phyloP scores from a whole-genome alignment of 352 stramenopile species.

The Halophytophthora batemanensis region DNA sequence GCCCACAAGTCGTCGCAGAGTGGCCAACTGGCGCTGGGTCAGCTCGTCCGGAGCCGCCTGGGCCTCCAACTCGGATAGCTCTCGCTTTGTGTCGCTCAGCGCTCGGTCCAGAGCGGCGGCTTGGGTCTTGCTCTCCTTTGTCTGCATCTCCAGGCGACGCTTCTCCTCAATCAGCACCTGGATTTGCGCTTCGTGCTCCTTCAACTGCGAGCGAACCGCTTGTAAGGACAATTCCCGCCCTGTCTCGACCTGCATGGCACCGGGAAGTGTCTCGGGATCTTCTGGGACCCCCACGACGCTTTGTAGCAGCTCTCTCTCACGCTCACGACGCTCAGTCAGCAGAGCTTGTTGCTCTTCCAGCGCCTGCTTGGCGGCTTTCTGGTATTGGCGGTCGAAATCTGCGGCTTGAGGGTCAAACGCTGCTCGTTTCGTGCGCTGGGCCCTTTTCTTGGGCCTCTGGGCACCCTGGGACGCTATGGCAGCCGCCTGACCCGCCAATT shows the following conservation, averaged over 20 bases:
- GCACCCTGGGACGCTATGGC: conserved; percentile 25
- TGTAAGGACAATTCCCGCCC: conserved; percentile 6
- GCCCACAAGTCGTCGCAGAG: conserved; percentile 34
- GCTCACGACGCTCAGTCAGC: conserved; percentile 34
- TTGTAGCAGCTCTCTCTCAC: conserved; percentile 50
- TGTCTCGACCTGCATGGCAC: conserved; percentile 8
- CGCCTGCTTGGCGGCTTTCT: conserved; percentile 49
- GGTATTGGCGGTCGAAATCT: conserved; percentile 66
- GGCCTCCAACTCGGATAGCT: conserved; percentile 36
- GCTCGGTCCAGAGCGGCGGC: conserved; percentile 26
- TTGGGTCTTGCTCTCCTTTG: conserved; percentile 21
- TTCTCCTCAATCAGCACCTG: conserved; percentile 50
- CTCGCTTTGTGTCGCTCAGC: conserved; percentile 31
- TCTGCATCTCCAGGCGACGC: conserved; percentile 29
- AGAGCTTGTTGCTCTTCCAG: conserved; percentile 43
- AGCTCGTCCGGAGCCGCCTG: conserved; percentile 28
- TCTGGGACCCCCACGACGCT: conserved; percentile 44
- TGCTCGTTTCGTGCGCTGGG: conserved; percentile 13
- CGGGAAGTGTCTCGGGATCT: conserved; percentile 6
- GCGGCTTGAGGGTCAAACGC: conserved; percentile 19
- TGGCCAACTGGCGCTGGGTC: conserved; percentile 21
- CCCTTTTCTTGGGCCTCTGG: conserved; percentile 7
- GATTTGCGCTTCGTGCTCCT: conserved; percentile 30
- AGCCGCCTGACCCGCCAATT: conserved; percentile 47
- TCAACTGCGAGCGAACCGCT: conserved; percentile 23